Evolutionary conservation across 495 filamentous ascomycete genomes (phyloP), one percentile per base, ranked within the genome.

Genomic region (Penicillium dipodomyicola): DNA sequence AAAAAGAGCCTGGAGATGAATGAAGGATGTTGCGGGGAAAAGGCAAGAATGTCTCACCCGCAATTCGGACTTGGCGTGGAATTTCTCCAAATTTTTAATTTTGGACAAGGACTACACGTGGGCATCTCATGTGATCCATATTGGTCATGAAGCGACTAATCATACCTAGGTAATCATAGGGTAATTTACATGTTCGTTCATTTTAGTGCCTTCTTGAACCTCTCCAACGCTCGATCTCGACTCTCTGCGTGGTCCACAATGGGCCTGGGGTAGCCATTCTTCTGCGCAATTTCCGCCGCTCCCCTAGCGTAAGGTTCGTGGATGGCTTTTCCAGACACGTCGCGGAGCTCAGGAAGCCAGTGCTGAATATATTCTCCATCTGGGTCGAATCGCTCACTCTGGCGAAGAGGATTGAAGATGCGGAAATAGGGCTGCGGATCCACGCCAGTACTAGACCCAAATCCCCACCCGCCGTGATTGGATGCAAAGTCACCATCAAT

Each of bases 381-480:
- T 0, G 74, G 70, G 61, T 86, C 83, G 53, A 80, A 96, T 72
- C 86, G 91, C 78, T 93, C 89, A 64, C 88, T 89, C 75, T 97
- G 92, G 55, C 90, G 72, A 19, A 87, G 61, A 5, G 92, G 92
- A 67, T 96, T 97, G 70, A 97, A 96, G 56, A 97, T 88, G 3
- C 90, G 80, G 61, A 96, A 96, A 63, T 93, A 96, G 0, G 92
- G 91, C 72, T 96, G 91, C 2, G 92, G 90, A 69, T 96, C 92
- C 0, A 93, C 91, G 12, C 92, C 92, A 1, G 89, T 88, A 11
- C 80, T 85, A 0, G 87, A 84, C 15, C 82, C 81, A 67, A 92
- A 96, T 0, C 92, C 92, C 92, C 92, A 96, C 0, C 92, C 92
- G 22, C 92, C 90, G 64, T 93, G 93, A 63, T 97, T 97, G 39